A percentile compares a stretch with the other conserved stretches of the same genome.
Evolutionary conservation across 257 asterid genomes (phyloP).

Genomic region (Gardenia jasminoides): DNA sequence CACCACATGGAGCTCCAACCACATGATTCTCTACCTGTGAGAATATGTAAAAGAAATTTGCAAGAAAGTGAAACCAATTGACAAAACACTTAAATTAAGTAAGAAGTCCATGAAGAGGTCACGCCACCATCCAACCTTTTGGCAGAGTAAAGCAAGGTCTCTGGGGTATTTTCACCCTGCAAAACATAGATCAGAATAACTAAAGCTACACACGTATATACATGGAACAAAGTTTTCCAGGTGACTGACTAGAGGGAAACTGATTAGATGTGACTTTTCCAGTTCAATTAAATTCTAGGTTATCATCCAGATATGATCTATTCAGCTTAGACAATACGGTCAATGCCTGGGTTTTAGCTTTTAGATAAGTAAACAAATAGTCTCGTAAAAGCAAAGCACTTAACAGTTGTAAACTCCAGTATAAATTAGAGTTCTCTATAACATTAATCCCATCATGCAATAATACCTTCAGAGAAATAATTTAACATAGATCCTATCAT

Average conservation of each 20-base stretch:
- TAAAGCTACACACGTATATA: not conserved
- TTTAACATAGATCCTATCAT: no score
- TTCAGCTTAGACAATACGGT: not conserved
- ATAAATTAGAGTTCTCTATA: not conserved
- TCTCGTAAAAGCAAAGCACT: not conserved
- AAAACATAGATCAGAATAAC: slow-evolving; percentile 21
- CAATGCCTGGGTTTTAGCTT: not conserved
- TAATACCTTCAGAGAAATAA: no score
- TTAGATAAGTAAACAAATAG: not conserved
- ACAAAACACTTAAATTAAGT: not conserved
- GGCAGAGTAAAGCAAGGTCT: slow-evolving; percentile 94
- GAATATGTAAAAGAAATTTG: not conserved
- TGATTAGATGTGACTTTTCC: not conserved
- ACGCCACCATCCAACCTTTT: slow-evolving; percentile 56
- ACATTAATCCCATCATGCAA: not conserved
- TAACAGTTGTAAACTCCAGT: not conserved
- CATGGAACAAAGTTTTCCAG: not conserved
- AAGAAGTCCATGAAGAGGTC: not conserved
- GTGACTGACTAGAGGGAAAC: no score
- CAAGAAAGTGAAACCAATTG: not conserved
- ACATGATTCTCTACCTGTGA: slow-evolving; percentile 90
- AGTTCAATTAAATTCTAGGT: not conserved
- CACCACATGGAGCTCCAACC: no score
- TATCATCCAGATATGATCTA: no score
- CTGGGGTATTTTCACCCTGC: slow-evolving; percentile 79